Evolutionary conservation across 805 yeast genomes (phyloP).

Genomic region (Wickerhamomyces bovis): DNA sequence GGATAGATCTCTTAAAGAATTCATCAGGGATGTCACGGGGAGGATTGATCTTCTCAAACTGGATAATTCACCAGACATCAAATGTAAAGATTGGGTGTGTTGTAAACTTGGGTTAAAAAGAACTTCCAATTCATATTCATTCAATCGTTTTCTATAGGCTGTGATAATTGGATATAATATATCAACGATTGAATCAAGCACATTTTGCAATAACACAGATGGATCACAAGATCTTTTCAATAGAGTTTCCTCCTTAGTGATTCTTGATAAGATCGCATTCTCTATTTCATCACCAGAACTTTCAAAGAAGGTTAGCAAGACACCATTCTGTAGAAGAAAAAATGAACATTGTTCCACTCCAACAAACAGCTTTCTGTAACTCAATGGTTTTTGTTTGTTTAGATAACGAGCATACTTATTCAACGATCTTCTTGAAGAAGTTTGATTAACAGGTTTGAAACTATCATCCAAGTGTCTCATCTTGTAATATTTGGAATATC

Average conservation of each 20-base stretch:
- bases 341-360: slow-evolving; percentile 53
- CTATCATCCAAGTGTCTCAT: slow-evolving; percentile 31
- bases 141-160: slow-evolving; percentile 42
- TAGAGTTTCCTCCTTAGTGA: slow-evolving; percentile 39
- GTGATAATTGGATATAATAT: slow-evolving; percentile 45
- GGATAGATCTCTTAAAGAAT: slow-evolving; percentile 38
- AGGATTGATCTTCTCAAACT: slow-evolving; percentile 39
- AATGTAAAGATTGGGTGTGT: slow-evolving; percentile 47
- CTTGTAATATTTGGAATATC: slow-evolving; percentile 18
- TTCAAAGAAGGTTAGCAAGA: slow-evolving; percentile 53
- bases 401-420: slow-evolving; percentile 22
- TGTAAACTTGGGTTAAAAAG: slow-evolving; percentile 41
- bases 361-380: slow-evolving; percentile 35
- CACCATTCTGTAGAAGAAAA: slow-evolving; percentile 37
- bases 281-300: slow-evolving; percentile 49
- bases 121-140: slow-evolving; percentile 47
- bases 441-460: slow-evolving; percentile 17
- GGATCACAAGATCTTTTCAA: slow-evolving; percentile 47
- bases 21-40: slow-evolving; percentile 42
- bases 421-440: slow-evolving; percentile 1
- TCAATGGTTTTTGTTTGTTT: slow-evolving; percentile 40
- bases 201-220: slow-evolving; percentile 45
- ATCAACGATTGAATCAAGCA: slow-evolving; percentile 51
- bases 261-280: slow-evolving; percentile 43
- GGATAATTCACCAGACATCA: slow-evolving; percentile 48